phyloP scores from a whole-genome alignment of 1,139 yeast species.

The Diutina neorugosa region DNA sequence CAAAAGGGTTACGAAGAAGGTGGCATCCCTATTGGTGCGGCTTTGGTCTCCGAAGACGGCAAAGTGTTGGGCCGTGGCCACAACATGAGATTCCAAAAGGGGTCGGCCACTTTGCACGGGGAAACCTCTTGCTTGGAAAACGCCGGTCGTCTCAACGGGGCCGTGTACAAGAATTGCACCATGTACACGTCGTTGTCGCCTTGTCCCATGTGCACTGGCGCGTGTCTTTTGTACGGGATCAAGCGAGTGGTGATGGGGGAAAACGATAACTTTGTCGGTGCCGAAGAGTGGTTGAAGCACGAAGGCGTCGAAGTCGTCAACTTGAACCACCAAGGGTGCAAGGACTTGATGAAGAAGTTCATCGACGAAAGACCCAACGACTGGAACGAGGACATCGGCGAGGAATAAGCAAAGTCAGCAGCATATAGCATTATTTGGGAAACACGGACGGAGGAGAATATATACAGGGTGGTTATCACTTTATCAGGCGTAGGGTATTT shows the following conservation, averaged over 20 bases:
- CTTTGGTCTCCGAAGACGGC: constrained; percentile 66
- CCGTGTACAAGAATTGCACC: constrained; percentile 55
- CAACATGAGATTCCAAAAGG: constrained; percentile 75
- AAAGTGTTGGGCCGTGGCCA: constrained; percentile 77
- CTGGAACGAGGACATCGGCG: constrained; percentile 90
- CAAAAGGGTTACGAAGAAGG: constrained; percentile 58
- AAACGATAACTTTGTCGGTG: constrained; percentile 66
- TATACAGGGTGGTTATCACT: background rate
- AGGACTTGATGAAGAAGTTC: constrained; percentile 61
- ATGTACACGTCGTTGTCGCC: constrained; percentile 91
- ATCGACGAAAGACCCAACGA: constrained; percentile 66
- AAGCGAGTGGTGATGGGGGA: constrained; percentile 84
- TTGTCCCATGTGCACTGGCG: constrained; percentile 92
- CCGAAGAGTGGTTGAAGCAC: constrained; percentile 53
- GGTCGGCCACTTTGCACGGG: constrained; percentile 76
- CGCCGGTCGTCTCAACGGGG: constrained; percentile 74
- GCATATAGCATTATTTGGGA: background rate
- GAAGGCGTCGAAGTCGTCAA: constrained; percentile 71
- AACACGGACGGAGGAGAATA: background rate
- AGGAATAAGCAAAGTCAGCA: constrained; percentile 8
- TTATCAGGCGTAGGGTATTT: background rate
- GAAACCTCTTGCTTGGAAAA: constrained; percentile 82
- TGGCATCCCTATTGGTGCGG: constrained; percentile 86
- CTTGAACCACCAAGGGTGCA: constrained; percentile 55
- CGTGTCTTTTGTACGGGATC: constrained; percentile 78